Conservation (phyloP, 1,284 basidiomycete species). For the Phylloporus sp. region DNA sequence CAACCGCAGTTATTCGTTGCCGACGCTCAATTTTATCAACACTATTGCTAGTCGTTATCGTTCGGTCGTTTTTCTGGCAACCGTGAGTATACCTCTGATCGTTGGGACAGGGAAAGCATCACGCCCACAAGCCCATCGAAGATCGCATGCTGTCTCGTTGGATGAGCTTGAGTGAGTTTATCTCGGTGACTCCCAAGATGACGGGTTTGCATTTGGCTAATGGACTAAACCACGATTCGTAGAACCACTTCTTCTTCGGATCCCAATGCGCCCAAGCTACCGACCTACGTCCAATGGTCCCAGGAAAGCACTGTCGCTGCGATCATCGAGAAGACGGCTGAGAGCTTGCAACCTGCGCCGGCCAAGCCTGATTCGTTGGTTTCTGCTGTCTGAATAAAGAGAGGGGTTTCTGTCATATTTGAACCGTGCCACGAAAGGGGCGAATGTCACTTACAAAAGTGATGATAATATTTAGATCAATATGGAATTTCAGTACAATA, state of each 20-base stretch:
- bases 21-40: constrained; percentile 29
- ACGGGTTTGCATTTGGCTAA: not conserved
- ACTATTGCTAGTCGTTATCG: constrained; percentile 26
- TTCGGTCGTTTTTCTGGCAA: constrained; percentile 5
- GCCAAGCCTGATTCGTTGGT: constrained; percentile 5
- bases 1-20: constrained; percentile 12
- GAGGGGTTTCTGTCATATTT: not conserved
- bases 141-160: constrained; percentile 18
- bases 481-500: constrained; percentile 17
- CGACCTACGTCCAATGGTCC: constrained; percentile 25
- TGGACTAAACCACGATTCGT: not conserved
- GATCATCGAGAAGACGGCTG: constrained; percentile 10
- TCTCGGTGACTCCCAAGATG: not conserved
- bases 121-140: constrained; percentile 12
- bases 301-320: constrained; percentile 4
- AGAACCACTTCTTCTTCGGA: constrained; percentile 22
- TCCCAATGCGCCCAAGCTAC: constrained; percentile 17
- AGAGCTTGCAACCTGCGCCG: constrained; percentile 6
- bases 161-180: constrained; percentile 25
- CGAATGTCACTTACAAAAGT: no score
- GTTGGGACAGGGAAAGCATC: constrained; percentile 24
- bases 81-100: constrained; percentile 10
- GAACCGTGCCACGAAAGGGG: no score
- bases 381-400: constrained; percentile 17
- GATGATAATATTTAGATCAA: not conserved